Evolutionary conservation across 257 asterid genomes (phyloP).

Genomic region (Orobanche coerulescens): DNA sequence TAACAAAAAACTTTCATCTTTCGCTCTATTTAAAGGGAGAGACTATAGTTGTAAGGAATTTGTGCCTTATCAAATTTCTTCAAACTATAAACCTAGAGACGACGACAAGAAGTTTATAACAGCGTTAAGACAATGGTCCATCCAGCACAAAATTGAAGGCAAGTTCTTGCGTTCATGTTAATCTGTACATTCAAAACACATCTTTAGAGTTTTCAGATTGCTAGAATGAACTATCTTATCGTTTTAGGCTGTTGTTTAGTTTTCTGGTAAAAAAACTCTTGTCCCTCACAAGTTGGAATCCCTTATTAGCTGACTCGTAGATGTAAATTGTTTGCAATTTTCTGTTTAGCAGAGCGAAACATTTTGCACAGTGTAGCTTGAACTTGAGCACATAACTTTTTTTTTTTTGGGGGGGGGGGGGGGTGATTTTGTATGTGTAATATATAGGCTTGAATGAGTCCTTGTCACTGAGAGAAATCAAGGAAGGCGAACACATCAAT

Average conservation of each 20-base stretch:
- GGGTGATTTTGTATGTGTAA: not conserved
- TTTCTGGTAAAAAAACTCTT: not conserved
- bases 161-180: constrained; percentile 14
- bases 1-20: constrained; percentile 61
- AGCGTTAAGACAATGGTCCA: constrained; percentile 45
- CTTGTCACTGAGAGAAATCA: constrained; percentile 42
- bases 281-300: not conserved
- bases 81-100: constrained; percentile 40
- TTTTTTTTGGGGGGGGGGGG: too few relatives aligned
- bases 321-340: not conserved
- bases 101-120: constrained; percentile 38
- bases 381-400: not conserved
- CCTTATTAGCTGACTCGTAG: not conserved
- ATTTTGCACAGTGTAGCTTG: constrained; percentile 10
- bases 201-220: not conserved
- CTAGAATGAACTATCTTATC: not conserved
- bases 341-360: not conserved
- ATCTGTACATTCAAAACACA: not conserved
- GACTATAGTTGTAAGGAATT: constrained; percentile 24
- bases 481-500: constrained; percentile 41
- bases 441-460: constrained; percentile 38
- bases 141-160: constrained; percentile 36
- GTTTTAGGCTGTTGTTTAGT: not conserved
- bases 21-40: constrained; percentile 61
- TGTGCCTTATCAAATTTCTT: constrained; percentile 58